Evolutionary conservation across 176 grass and related monocot species (phyloP).

Genomic region (Areca catechu): DNA sequence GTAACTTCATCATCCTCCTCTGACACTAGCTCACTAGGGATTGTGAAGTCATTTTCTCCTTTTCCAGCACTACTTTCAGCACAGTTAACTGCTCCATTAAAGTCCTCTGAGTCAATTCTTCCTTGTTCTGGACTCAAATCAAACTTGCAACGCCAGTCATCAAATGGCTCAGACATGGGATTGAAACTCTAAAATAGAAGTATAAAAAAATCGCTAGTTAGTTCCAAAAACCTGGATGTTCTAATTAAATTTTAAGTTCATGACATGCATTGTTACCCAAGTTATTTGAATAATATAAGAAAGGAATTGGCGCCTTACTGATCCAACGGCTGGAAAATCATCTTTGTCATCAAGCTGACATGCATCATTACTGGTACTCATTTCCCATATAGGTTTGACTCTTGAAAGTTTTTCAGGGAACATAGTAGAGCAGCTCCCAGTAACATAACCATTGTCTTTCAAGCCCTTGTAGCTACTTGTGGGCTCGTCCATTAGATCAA

Average conservation of each 20-base stretch:
- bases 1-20: slow-evolving; percentile 72
- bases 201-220: neutral
- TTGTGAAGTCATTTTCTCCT: slow-evolving; percentile 53
- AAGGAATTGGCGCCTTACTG: slow-evolving; percentile 36
- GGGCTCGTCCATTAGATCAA: no score
- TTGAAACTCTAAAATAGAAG: slow-evolving; percentile 57
- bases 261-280: no score
- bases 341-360: slow-evolving; percentile 70
- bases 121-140: slow-evolving; percentile 35
- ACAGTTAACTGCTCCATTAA: slow-evolving; percentile 36
- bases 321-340: slow-evolving; percentile 45
- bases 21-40: slow-evolving; percentile 46
- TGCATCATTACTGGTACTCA: slow-evolving; percentile 56
- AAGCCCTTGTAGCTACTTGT: no score
- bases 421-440: slow-evolving; percentile 33
- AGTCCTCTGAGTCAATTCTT: slow-evolving; percentile 34
- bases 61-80: slow-evolving; percentile 23
- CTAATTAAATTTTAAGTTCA: no score
- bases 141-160: slow-evolving; percentile 71
- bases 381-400: slow-evolving; percentile 59
- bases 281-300: no score
- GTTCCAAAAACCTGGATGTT: no score
- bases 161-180: slow-evolving; percentile 80
- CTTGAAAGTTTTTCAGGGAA: slow-evolving; percentile 37
- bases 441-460: slow-evolving; percentile 20